phyloP scores from a whole-genome alignment of 2,329 filamentous ascomycete genomes.

The Trichophyton schoenleinii region DNA sequence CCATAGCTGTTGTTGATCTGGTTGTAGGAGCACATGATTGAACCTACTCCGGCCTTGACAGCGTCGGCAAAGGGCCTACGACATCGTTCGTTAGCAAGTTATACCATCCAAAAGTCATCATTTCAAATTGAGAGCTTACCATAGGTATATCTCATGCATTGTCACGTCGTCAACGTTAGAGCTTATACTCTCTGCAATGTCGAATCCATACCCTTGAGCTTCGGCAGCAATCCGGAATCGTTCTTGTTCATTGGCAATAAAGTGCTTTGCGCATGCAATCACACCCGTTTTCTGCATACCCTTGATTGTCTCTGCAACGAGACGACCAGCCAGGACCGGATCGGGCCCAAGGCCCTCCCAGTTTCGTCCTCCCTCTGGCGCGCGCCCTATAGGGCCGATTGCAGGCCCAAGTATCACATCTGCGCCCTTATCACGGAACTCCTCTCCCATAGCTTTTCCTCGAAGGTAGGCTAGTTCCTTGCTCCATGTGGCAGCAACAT shows the following conservation, averaged over 20 bases:
- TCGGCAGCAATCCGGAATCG: slow-evolving; percentile 53
- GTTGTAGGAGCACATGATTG: slow-evolving; percentile 63
- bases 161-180: slow-evolving; percentile 52
- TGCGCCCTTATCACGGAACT: slow-evolving; percentile 62
- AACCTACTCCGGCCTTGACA: slow-evolving; percentile 51
- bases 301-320: slow-evolving; percentile 58
- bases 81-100: neutral
- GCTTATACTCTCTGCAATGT: slow-evolving; percentile 50
- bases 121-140: slow-evolving; percentile 24
- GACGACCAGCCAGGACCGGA: slow-evolving; percentile 60
- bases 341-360: slow-evolving; percentile 60
- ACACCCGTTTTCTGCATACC: slow-evolving; percentile 74
- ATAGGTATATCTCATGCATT: slow-evolving; percentile 52
- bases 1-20: slow-evolving; percentile 57
- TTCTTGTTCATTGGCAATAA: slow-evolving; percentile 62
- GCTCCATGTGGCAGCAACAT: slow-evolving; percentile 73
- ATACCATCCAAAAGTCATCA: neutral
- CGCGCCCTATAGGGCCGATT: slow-evolving; percentile 58
- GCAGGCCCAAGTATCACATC: slow-evolving; percentile 67
- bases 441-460: slow-evolving; percentile 60
- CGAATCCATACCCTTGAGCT: slow-evolving; percentile 46
- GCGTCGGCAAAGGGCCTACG: slow-evolving; percentile 54
- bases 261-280: slow-evolving; percentile 73
- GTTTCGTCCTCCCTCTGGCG: slow-evolving; percentile 55
- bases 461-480: slow-evolving; percentile 55